Conservation (phyloP, 108 stramenopile genomes). For the Fistulifera solaris region DNA sequence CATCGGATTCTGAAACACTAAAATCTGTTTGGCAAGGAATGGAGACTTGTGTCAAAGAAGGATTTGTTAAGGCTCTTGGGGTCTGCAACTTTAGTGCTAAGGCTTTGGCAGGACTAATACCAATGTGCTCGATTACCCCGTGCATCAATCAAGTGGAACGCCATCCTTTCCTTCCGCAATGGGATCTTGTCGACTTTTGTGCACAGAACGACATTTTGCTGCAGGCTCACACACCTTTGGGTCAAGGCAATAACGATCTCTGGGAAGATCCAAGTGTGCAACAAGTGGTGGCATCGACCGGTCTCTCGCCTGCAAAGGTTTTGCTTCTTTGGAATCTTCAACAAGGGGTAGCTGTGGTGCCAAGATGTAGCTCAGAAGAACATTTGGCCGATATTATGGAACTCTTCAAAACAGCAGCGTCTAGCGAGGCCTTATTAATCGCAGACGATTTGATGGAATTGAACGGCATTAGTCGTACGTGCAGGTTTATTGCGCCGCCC, state of each 20-base stretch:
- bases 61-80: conserved; percentile 34
- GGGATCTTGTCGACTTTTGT: conserved; percentile 41
- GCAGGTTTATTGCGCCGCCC: conserved; percentile 65
- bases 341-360: conserved; percentile 49
- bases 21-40: conserved; percentile 39
- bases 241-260: conserved; percentile 32
- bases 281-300: conserved; percentile 15
- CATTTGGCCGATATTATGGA: conserved; percentile 25
- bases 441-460: conserved; percentile 43
- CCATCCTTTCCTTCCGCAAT: conserved; percentile 43
- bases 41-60: conserved; percentile 35
- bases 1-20: conserved; percentile 32
- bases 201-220: conserved; percentile 26
- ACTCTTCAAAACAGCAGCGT: conserved; percentile 6
- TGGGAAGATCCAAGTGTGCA: conserved; percentile 6
- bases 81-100: conserved; percentile 53
- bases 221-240: conserved; percentile 41
- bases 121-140: conserved; percentile 27
- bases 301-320: conserved; percentile 46
- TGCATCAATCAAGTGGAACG: conserved; percentile 60
- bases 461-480: conserved; percentile 23
- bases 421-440: conserved; percentile 12
- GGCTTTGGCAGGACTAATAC: conserved; percentile 30
- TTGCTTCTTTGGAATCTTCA: conserved; percentile 64
- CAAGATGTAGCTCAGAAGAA: conserved; percentile 34